Evolutionary conservation across 2,329 filamentous ascomycete species (phyloP).

Genomic region (Trichoderma atrobrunneum): DNA sequence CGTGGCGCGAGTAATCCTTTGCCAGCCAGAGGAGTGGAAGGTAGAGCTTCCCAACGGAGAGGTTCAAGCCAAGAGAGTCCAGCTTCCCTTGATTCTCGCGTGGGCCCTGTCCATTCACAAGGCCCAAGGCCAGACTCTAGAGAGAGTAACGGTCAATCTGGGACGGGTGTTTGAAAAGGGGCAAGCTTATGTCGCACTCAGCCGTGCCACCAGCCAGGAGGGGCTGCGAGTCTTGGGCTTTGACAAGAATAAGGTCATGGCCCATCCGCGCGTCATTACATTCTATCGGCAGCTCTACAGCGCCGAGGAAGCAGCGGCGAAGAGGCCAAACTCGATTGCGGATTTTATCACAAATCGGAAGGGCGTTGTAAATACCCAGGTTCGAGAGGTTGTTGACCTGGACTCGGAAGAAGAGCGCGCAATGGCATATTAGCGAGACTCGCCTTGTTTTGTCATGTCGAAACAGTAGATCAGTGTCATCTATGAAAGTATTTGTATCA

Average conservation of each 20-base stretch:
- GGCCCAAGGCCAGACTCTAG: conserved; percentile 90
- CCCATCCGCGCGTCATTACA: conserved; percentile 77
- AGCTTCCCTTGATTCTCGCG: conserved; percentile 85
- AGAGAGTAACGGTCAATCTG: conserved; percentile 91
- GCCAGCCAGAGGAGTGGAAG: conserved; percentile 89
- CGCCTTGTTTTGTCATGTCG: conserved; percentile 33
- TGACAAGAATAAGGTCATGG: conserved; percentile 88
- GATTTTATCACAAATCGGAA: conserved; percentile 41
- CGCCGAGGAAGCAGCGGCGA: conserved; percentile 55
- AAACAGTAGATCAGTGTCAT: background rate
- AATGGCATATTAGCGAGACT: conserved; percentile 43
- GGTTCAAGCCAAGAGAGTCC: conserved; percentile 79
- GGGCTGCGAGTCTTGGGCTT: conserved; percentile 88
- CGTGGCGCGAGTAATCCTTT: conserved; percentile 62
- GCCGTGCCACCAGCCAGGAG: conserved; percentile 81
- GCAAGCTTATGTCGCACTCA: conserved; percentile 94
- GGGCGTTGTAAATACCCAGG: conserved; percentile 23
- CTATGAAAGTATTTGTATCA: conserved; percentile 12
- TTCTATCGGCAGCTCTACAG: conserved; percentile 84
- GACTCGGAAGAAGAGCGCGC: conserved; percentile 51
- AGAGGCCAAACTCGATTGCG: conserved; percentile 35
- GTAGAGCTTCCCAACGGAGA: conserved; percentile 95
- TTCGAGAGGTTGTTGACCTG: conserved; percentile 29
- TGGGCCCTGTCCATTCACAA: conserved; percentile 99
- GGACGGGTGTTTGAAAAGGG: conserved; percentile 94